Percentiles rank a stretch among this genome's conserved stretches.
Conservation (phyloP, 2,329 filamentous ascomycete genomes). For the Parastagonospora avenae region DNA sequence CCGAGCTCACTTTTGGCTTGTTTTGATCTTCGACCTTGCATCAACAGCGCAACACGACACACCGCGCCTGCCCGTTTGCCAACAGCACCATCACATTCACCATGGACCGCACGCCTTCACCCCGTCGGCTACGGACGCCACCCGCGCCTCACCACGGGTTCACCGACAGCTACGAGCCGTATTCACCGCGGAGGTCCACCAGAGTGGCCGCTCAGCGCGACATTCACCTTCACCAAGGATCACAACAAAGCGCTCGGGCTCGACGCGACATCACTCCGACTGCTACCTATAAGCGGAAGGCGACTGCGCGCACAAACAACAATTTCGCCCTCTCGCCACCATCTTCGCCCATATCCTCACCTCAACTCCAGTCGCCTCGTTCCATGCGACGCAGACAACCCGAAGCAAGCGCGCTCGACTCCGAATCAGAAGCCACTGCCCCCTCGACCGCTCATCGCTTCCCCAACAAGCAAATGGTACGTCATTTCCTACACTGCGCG, state of each 20-base stretch:
- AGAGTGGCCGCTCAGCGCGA: slow-evolving; percentile 64
- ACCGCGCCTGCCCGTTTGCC: slow-evolving; percentile 1
- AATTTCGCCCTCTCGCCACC: slow-evolving; percentile 54
- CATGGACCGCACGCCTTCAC: slow-evolving; percentile 64
- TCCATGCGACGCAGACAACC: slow-evolving; percentile 36
- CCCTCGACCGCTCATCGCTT: slow-evolving; percentile 33
- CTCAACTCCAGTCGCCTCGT: slow-evolving; percentile 35
- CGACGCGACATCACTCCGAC: slow-evolving; percentile 39
- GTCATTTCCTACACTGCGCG: slow-evolving; percentile 12
- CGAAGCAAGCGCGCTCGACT: slow-evolving; percentile 28
- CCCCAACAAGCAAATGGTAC: slow-evolving; percentile 34
- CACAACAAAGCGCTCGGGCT: slow-evolving; percentile 28
- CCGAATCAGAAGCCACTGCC: slow-evolving; percentile 36
- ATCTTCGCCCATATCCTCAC: slow-evolving; percentile 47
- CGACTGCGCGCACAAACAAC: slow-evolving; percentile 46
- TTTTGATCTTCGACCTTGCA: slow-evolving; percentile 32
- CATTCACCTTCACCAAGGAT: slow-evolving; percentile 28
- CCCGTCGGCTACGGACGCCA: slow-evolving; percentile 66
- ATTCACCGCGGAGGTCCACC: slow-evolving; percentile 68
- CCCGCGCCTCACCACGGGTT: slow-evolving; percentile 69
- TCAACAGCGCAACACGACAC: slow-evolving; percentile 5
- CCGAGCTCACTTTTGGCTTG: slow-evolving; percentile 22
- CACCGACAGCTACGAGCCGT: slow-evolving; percentile 72
- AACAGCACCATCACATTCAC: slow-evolving; percentile 7
- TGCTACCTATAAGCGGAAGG: slow-evolving; percentile 25